Evolutionary conservation across 116 monocot species (phyloP).

Genomic region (Phalaenopsis hybrid): DNA sequence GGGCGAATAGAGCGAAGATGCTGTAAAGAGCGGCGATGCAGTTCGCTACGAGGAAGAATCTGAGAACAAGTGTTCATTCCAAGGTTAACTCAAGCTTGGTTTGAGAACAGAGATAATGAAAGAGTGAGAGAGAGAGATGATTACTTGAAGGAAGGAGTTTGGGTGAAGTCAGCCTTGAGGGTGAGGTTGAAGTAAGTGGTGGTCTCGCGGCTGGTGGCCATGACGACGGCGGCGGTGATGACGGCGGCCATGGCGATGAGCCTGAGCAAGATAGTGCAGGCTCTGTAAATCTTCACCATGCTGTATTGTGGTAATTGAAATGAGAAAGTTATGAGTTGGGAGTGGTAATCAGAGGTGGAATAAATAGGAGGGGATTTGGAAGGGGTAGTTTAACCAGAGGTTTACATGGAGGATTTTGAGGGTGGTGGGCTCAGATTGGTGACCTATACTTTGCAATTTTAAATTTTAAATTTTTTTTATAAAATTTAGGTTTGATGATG

Average conservation of each 20-base stretch:
- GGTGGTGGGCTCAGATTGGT: constrained; percentile 1
- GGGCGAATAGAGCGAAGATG: constrained; percentile 36
- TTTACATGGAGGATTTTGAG: not conserved
- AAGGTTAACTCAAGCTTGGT: too few relatives aligned
- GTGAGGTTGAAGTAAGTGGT: constrained; percentile 44
- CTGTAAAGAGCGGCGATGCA: constrained; percentile 38
- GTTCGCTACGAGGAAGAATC: constrained; percentile 59
- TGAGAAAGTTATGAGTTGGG: not conserved
- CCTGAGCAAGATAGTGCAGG: constrained; percentile 31
- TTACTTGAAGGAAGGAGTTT: constrained; percentile 64
- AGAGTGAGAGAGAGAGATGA: not conserved
- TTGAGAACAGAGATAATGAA: not conserved
- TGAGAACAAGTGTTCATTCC: constrained; percentile 3
- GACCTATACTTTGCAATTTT: not conserved
- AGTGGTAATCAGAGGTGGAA: not conserved
- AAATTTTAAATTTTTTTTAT: not conserved
- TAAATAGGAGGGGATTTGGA: not conserved
- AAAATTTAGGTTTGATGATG: not conserved
- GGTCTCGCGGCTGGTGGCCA: constrained; percentile 63
- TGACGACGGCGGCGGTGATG: constrained; percentile 45
- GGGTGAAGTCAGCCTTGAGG: constrained; percentile 58
- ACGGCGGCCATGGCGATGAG: constrained; percentile 45
- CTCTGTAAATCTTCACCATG: constrained; percentile 38
- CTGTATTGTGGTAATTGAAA: not conserved
- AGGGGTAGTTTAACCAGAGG: constrained; percentile 3